These are phyloP conservation scores for Polytrichum commune DNA, from an alignment of 225 moss, liverwort and hornwort genomes.

Conservation along the genomic window DNA sequence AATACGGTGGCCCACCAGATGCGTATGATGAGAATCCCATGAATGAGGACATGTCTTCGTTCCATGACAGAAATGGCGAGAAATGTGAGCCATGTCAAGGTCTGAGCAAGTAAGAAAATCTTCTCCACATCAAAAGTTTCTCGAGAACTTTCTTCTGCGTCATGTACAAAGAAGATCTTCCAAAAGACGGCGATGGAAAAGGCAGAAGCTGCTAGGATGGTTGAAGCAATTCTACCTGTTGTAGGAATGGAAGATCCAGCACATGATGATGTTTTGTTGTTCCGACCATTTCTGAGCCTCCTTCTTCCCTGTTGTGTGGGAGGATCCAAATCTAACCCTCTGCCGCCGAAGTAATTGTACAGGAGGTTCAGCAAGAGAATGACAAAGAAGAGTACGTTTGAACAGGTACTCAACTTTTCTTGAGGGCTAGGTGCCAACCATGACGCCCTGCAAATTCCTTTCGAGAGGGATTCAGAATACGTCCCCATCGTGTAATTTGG, in stretches of 20 bases:
- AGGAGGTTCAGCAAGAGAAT: slow-evolving; percentile 18
- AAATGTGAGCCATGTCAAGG: slow-evolving; percentile 32
- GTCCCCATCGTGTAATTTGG: no score
- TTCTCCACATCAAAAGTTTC: not conserved
- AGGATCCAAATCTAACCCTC: not conserved
- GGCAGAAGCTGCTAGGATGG: slow-evolving; percentile 10
- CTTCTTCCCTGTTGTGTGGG: not conserved
- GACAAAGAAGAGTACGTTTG: slow-evolving; percentile 14
- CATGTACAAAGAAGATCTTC: not conserved
- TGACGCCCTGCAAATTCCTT: no score
- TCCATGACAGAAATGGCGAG: slow-evolving; percentile 14
- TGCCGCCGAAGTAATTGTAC: not conserved
- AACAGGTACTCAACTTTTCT: slow-evolving; percentile 6
- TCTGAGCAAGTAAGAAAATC: slow-evolving; percentile 12
- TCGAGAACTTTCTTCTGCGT: not conserved
- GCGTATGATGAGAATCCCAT: slow-evolving; percentile 6
- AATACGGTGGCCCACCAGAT: slow-evolving; percentile 33
- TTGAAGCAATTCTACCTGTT: slow-evolving; percentile 9
- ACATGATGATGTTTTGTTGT: not conserved
- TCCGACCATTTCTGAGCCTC: not conserved
- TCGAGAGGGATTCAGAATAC: no score
- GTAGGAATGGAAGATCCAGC: not conserved
- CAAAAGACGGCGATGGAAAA: slow-evolving; percentile 8
- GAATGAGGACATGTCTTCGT: not conserved
- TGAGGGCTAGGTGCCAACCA: slow-evolving; percentile 15